Base-by-base conservation (phyloP, 345 rosid species). In the Syzygium oleosum region DNA sequence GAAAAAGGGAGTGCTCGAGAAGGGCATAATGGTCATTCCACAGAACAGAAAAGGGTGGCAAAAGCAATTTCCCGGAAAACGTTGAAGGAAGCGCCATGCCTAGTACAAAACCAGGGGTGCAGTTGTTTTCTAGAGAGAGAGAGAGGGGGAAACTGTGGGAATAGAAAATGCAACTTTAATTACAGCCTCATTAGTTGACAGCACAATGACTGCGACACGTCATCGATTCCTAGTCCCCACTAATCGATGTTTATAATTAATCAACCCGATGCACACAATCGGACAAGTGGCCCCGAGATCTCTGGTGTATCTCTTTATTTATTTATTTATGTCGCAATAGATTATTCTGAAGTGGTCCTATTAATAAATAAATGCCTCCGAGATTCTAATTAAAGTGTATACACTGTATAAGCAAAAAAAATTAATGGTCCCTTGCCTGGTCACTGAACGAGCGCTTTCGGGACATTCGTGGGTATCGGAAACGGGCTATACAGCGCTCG, bases 61-160 rank as follows among this genome's bases (percentile, higher is more conserved):
- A 77, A 22, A 12, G 1, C 3, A 0, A 1, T 3, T 31, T 19
- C 23, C 79, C 22, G 12, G 23, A 11, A 0, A 34, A 17, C 11
- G 7, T 9, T 1, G 46, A 12, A 5, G 68, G 41, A 15, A 9
- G 29, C 12, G 10, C 49, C 27, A 6, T 11, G 84, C 38, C 53
- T 31, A 3, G 52, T 25, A 84, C 61, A 90, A 90, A 86, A 89
- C 92, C 78, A 55, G 88, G 91, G 93, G 93, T 87, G 93, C 93
- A 65, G 90, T 86, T 87, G 92, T 52, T 90, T 91, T 84, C 31
- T 7, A 10, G 14, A 51, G 25, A 27, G 43, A 41, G 51, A 43
- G 46, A 3, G 7, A 52, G 29, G 12, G 31, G 19, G 22, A 87
- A 14, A 54, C 85, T 0, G 73, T 78, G 88, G 88, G 88, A 77